Base-by-base conservation (phyloP, 768 basidiomycete genomes). In the Pleurotus salmoneostramineus region DNA sequence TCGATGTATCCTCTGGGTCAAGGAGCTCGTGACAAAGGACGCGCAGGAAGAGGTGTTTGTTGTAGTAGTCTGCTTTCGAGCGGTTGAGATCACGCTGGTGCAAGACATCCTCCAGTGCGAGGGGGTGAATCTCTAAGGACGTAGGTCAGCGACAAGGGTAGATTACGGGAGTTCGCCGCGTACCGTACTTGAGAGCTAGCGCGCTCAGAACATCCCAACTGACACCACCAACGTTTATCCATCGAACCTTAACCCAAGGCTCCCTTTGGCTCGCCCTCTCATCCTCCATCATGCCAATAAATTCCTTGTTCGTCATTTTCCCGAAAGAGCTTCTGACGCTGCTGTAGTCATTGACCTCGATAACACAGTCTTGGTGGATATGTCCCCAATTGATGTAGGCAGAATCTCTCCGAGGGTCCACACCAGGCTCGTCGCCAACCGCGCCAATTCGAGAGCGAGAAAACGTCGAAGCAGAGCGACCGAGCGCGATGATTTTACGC, bases 181-280 rank as follows among this genome's bases (percentile, higher is more conserved):
- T 58, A 87, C 87, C 77, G 63, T 87, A 88, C 68, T 80, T 81
- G 57, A 89, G 68, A 15, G 85, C 83, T 34, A 89, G 68, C 0
- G 83, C 81, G 63, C 84, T 86, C 63, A 91, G 78, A 37, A 90
- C 85, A 63, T 89, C 87, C 86, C 87, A 90, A 61, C 82, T 80
- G 60, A 81, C 64, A 4, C 88, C 89, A 21, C 80, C 83, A 60
- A 89, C 77, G 62, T 87, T 87, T 54, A 89, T 88, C 88, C 87
- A 91, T 52, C 89, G 72, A 14, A 88, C 88, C 65, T 82, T 86
- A 31, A 80, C 81, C 85, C 85, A 88, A 3, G 79, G 69, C 60
- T 84, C 82, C 56, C 76, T 74, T 57, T 71, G 68, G 58, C 80
- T 77, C 5, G 80, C 79, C 5, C 60, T 67, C 11, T 67, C 65